Evolutionary conservation across 2,329 filamentous ascomycete species (phyloP).

Genomic region (Xylariaceae sp.): DNA sequence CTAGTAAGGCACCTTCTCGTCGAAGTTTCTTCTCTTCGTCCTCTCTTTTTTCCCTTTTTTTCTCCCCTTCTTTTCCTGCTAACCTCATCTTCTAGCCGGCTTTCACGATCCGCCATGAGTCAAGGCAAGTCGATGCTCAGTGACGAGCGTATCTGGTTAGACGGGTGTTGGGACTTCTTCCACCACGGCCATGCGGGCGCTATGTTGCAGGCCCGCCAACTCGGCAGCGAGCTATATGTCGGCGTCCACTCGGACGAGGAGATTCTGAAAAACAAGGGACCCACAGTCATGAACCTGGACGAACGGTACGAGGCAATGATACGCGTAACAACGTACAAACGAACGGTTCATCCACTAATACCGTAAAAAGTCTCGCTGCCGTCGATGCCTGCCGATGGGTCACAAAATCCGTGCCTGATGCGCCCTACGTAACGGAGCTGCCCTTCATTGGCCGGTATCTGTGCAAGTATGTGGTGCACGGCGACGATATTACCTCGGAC

Average conservation of each 20-base stretch:
- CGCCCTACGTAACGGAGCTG: slow-evolving; percentile 90
- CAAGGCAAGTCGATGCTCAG: slow-evolving; percentile 42
- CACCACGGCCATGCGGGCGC: slow-evolving; percentile 97
- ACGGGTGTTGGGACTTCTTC: slow-evolving; percentile 98
- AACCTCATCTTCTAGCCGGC: not conserved
- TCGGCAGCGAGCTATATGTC: slow-evolving; percentile 82
- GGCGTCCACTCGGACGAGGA: slow-evolving; percentile 94
- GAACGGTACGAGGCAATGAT: slow-evolving; percentile 59
- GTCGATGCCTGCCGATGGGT: slow-evolving; percentile 96
- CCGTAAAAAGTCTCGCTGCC: slow-evolving; percentile 62
- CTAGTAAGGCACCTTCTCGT: not conserved
- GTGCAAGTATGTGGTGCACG: slow-evolving; percentile 92
- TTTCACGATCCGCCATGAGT: not conserved
- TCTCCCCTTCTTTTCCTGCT: not conserved
- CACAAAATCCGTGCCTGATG: slow-evolving; percentile 73
- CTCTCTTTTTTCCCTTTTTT: not conserved
- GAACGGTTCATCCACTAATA: slow-evolving; percentile 22
- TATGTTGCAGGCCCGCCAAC: slow-evolving; percentile 89
- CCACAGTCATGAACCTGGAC: slow-evolving; percentile 89
- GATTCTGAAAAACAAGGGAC: slow-evolving; percentile 94
- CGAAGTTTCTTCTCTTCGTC: not conserved
- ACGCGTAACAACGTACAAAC: not conserved
- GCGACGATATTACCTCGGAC: slow-evolving; percentile 95
- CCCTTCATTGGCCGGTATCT: slow-evolving; percentile 94
- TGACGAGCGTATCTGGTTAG: slow-evolving; percentile 86